phyloP scores from a whole-genome alignment of 371 early-diverging fungal genomes.

The Apophysomyces elegans region DNA sequence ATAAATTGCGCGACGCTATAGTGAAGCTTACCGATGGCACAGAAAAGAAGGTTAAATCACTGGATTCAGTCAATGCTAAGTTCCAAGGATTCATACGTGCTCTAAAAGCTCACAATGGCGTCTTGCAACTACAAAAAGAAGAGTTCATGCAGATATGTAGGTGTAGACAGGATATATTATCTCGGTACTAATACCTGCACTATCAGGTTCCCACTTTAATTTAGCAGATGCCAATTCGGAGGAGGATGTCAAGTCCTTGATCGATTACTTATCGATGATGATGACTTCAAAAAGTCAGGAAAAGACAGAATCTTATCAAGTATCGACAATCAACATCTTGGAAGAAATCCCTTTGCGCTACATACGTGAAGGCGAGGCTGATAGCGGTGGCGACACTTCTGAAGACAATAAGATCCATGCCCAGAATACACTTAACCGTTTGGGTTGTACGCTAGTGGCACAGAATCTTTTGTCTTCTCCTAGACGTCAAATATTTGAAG shows the following conservation, averaged over 20 bases:
- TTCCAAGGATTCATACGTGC: slow-evolving; percentile 35
- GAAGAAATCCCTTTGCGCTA: slow-evolving; percentile 33
- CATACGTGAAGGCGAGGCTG: slow-evolving; percentile 24
- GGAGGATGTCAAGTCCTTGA: slow-evolving; percentile 34
- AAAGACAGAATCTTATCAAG: slow-evolving; percentile 34
- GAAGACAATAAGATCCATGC: slow-evolving; percentile 39
- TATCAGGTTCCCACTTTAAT: slow-evolving; percentile 36
- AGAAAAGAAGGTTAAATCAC: slow-evolving; percentile 1
- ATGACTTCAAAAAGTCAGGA: slow-evolving; percentile 23
- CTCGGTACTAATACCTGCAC: neutral
- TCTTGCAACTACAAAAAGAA: slow-evolving; percentile 27
- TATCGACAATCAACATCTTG: slow-evolving; percentile 35
- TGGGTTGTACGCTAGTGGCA: slow-evolving; percentile 59
- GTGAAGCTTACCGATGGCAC: slow-evolving; percentile 7
- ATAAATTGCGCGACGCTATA: slow-evolving; percentile 27
- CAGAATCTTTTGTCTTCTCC: slow-evolving; percentile 57
- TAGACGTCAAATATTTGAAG: slow-evolving; percentile 37
- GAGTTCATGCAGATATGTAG: slow-evolving; percentile 41
- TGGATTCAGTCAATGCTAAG: slow-evolving; percentile 33
- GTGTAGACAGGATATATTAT: neutral
- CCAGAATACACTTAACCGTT: slow-evolving; percentile 51
- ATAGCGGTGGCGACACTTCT: slow-evolving; percentile 27
- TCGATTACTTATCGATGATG: slow-evolving; percentile 40
- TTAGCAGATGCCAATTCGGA: slow-evolving; percentile 22
- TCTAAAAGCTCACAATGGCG: slow-evolving; percentile 25